Conservation (phyloP, 352 stramenopile genomes). For the Globisporangium mamillatum region DNA sequence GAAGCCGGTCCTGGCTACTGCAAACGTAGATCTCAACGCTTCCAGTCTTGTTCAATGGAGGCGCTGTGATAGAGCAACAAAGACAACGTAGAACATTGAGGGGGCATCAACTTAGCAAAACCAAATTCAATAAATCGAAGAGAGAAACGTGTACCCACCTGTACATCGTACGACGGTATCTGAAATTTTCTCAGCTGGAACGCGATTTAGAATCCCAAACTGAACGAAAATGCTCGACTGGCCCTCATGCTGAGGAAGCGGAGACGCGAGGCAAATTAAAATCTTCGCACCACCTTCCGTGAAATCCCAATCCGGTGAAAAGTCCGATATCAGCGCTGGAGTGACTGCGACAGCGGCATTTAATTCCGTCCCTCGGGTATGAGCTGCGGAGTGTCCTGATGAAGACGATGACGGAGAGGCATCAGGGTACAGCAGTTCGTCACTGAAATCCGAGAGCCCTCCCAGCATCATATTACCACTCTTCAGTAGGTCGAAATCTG, state of each 20-base stretch:
- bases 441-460: slow-evolving; percentile 21
- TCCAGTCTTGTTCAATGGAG: slow-evolving; percentile 32
- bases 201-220: slow-evolving; percentile 48
- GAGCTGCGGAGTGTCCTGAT: neutral
- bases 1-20: slow-evolving; percentile 22
- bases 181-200: slow-evolving; percentile 58
- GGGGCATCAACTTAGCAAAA: slow-evolving; percentile 3
- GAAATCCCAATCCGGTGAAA: slow-evolving; percentile 85
- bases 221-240: slow-evolving; percentile 60
- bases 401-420: slow-evolving; percentile 7
- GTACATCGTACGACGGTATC: slow-evolving; percentile 74
- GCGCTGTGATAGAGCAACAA: slow-evolving; percentile 29
- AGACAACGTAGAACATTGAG: neutral
- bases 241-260: slow-evolving; percentile 27
- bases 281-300: slow-evolving; percentile 72
- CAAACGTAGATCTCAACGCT: slow-evolving; percentile 65
- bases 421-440: slow-evolving; percentile 36
- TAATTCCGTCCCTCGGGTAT: neutral
- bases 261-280: slow-evolving; percentile 68
- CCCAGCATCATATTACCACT: slow-evolving; percentile 13
- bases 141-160: slow-evolving; percentile 35
- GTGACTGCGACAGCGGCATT: slow-evolving; percentile 20
- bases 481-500: slow-evolving; percentile 17
- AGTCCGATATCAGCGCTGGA: slow-evolving; percentile 69
- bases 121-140: neutral